phyloP scores from a whole-genome alignment of 805 yeast genomes.

The Saturnispora zaruensis region DNA sequence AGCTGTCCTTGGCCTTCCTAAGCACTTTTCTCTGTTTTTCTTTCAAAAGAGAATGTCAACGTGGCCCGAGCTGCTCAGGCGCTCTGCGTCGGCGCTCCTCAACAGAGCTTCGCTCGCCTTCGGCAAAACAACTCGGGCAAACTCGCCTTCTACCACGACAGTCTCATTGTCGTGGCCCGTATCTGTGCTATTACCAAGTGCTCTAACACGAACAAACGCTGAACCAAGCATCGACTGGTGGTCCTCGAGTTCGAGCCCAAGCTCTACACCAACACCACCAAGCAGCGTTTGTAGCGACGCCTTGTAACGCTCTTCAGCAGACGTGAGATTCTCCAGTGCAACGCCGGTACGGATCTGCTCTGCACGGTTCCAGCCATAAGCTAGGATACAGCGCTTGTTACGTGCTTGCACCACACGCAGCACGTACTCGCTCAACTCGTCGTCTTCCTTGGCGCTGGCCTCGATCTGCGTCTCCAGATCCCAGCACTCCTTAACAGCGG shows the following conservation, averaged over 20 bases:
- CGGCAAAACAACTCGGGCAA: conserved; percentile 2
- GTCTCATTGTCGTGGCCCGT: not conserved
- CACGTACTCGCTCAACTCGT: conserved; percentile 1
- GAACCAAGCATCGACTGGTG: conserved; percentile 25
- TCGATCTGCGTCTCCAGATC: not conserved
- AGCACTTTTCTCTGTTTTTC: not conserved
- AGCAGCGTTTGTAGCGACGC: conserved; percentile 62
- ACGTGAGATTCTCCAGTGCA: conserved; percentile 48
- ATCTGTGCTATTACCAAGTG: not conserved
- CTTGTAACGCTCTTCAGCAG: conserved; percentile 71
- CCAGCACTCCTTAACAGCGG: conserved; percentile 2
- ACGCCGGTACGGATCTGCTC: conserved; percentile 48
- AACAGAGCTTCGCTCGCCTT: conserved; percentile 2
- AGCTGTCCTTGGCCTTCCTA: not conserved
- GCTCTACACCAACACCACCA: conserved; percentile 64
- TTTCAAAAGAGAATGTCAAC: conserved; percentile 7
- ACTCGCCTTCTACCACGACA: conserved; percentile 6
- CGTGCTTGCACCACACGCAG: conserved; percentile 1
- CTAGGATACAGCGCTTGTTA: conserved; percentile 82
- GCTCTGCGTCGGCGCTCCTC: conserved; percentile 8
- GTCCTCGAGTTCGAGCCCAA: conserved; percentile 69
- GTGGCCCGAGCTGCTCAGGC: conserved; percentile 8
- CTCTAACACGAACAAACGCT: conserved; percentile 3
- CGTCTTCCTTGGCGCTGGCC: not conserved
- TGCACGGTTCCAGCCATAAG: conserved; percentile 67